These are phyloP conservation scores for Candida insectorum DNA, from an alignment of 805 yeast genomes.

Conservation along the genomic window DNA sequence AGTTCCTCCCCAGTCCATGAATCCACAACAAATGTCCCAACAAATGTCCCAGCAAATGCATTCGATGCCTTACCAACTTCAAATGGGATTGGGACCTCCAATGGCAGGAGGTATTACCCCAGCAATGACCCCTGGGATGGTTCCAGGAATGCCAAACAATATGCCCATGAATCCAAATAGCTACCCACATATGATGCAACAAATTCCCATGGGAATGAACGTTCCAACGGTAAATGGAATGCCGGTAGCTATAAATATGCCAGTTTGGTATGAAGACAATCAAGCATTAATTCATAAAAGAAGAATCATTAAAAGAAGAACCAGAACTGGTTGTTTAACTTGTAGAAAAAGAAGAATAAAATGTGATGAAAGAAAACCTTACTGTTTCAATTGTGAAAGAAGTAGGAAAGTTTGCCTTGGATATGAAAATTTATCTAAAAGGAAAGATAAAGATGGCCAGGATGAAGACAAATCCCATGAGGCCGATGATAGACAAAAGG, in stretches of 20 bases:
- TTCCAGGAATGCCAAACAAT: slow-evolving; percentile 4
- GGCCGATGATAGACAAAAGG: neutral
- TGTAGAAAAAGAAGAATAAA: slow-evolving; percentile 69
- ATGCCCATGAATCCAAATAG: neutral
- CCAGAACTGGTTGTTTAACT: slow-evolving; percentile 73
- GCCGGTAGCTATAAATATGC: slow-evolving; percentile 5
- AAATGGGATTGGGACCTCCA: slow-evolving; percentile 1
- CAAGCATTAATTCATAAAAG: slow-evolving; percentile 22
- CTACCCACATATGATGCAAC: neutral
- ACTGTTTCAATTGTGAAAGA: slow-evolving; percentile 65
- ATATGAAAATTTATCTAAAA: slow-evolving; percentile 38
- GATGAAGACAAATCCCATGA: slow-evolving; percentile 1
- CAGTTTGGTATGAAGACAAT: slow-evolving; percentile 14
- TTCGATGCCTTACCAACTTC: slow-evolving; percentile 2
- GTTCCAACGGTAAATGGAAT: slow-evolving; percentile 3
- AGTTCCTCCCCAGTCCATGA: slow-evolving; percentile 1
- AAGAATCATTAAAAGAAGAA: slow-evolving; percentile 53
- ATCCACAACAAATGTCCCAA: slow-evolving; percentile 1
- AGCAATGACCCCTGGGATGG: slow-evolving; percentile 2
- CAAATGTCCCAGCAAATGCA: neutral
- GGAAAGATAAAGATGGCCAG: slow-evolving; percentile 3
- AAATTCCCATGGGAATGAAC: neutral
- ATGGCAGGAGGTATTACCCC: neutral
- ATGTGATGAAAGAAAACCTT: slow-evolving; percentile 73
- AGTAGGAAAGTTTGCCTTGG: slow-evolving; percentile 66